Evolutionary conservation across 2,329 filamentous ascomycete genomes (phyloP).

Genomic region (Hortaea sp.): DNA sequence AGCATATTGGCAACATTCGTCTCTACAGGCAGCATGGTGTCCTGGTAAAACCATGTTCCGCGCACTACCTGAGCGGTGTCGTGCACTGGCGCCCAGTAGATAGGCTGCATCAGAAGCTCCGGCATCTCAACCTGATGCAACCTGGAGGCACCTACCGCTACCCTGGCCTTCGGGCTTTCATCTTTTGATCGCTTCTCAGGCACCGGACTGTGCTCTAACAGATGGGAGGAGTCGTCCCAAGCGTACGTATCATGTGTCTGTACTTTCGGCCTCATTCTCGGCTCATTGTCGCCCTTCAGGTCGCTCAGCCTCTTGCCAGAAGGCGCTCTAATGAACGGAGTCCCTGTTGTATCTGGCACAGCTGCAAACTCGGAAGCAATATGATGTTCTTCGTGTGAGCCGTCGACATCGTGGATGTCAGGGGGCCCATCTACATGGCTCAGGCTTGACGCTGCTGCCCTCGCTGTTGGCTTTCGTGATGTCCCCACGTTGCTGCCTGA

Average conservation of each 20-base stretch:
- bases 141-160: slow-evolving; percentile 82
- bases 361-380: slow-evolving; percentile 5
- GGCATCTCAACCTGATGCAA: slow-evolving; percentile 82
- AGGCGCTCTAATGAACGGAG: slow-evolving; percentile 42
- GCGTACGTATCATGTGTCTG: slow-evolving; percentile 37
- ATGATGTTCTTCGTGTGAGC: slow-evolving; percentile 1
- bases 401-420: slow-evolving; percentile 6
- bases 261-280: slow-evolving; percentile 23
- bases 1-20: slow-evolving; percentile 80
- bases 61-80: slow-evolving; percentile 74
- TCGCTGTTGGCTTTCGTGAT: slow-evolving; percentile 1
- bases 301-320: slow-evolving; percentile 28
- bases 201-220: slow-evolving; percentile 19
- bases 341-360: slow-evolving; percentile 32
- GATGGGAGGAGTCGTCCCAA: slow-evolving; percentile 34
- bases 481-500: slow-evolving; percentile 12
- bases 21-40: slow-evolving; percentile 86
- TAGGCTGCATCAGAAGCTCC: slow-evolving; percentile 74
- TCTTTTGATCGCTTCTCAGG: slow-evolving; percentile 17
- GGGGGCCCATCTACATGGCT: slow-evolving; percentile 14
- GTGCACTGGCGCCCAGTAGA: slow-evolving; percentile 93
- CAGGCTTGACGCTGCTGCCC: slow-evolving; percentile 13
- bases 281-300: neutral
- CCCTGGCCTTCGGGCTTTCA: slow-evolving; percentile 40
- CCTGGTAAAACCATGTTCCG: slow-evolving; percentile 95